Evolutionary conservation across 441 rosid genomes (phyloP).

Genomic region (Eutrema salsugineum): DNA sequence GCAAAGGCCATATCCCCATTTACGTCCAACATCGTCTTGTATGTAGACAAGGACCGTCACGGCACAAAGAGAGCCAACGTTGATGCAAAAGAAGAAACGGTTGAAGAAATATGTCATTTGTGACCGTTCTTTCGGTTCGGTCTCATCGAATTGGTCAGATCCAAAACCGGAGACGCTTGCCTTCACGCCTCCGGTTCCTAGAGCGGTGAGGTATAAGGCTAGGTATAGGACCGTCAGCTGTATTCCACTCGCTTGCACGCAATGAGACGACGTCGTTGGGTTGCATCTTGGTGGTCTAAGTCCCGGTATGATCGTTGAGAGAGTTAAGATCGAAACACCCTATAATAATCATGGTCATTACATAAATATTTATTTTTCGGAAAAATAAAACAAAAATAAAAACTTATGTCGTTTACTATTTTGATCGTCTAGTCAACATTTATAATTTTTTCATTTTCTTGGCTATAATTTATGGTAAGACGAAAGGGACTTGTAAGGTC

Average conservation of each 20-base stretch:
- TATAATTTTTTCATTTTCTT: conserved; percentile 1
- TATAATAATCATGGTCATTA: conserved; percentile 29
- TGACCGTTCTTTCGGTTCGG: conserved; percentile 50
- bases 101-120: conserved; percentile 78
- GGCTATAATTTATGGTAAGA: conserved; percentile 9
- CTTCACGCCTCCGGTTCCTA: conserved; percentile 91
- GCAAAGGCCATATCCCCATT: conserved; percentile 88
- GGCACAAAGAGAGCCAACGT: conserved; percentile 73
- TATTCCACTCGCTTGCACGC: conserved; percentile 53
- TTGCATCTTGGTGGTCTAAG: conserved; percentile 73
- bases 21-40: conserved; percentile 76
- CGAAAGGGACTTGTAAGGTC: conserved; percentile 8
- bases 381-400: background rate
- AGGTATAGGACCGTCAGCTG: conserved; percentile 65
- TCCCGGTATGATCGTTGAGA: conserved; percentile 77
- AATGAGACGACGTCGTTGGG: conserved; percentile 27
- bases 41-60: conserved; percentile 87
- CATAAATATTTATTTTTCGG: background rate
- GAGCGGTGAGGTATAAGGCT: conserved; percentile 82
- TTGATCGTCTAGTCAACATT: conserved; percentile 8
- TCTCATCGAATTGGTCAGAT: conserved; percentile 88
- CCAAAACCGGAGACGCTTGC: conserved; percentile 96
- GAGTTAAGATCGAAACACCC: conserved; percentile 81
- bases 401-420: background rate
- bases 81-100: conserved; percentile 91